Evolutionary conservation across 2,329 filamentous ascomycete genomes (phyloP).

Genomic region (Hymenoscyphus repandus): DNA sequence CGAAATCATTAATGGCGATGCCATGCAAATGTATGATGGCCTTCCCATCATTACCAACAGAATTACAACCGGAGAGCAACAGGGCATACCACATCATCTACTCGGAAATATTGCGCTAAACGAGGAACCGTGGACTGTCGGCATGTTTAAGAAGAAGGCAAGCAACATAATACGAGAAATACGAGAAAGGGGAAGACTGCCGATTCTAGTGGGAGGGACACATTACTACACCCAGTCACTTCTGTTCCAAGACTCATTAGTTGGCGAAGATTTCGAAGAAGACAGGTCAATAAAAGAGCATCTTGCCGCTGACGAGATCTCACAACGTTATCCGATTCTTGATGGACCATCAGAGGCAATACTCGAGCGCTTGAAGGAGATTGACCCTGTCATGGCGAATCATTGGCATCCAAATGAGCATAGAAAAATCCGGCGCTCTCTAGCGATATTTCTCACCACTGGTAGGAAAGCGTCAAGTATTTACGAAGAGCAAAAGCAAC

Average conservation of each 20-base stretch:
- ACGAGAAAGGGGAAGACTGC: slow-evolving; percentile 68
- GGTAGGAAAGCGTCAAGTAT: slow-evolving; percentile 79
- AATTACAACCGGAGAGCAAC: slow-evolving; percentile 67
- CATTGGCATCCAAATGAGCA: slow-evolving; percentile 92
- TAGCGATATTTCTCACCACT: slow-evolving; percentile 84
- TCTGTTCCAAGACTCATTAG: slow-evolving; percentile 69
- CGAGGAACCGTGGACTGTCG: slow-evolving; percentile 78
- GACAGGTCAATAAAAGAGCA: slow-evolving; percentile 23
- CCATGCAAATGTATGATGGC: slow-evolving; percentile 94
- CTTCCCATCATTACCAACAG: slow-evolving; percentile 96
- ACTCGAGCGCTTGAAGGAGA: slow-evolving; percentile 64
- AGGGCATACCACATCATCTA: slow-evolving; percentile 81
- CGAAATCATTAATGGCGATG: slow-evolving; percentile 95
- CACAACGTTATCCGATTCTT: slow-evolving; percentile 62
- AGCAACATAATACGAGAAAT: slow-evolving; percentile 70
- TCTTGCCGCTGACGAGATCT: slow-evolving; percentile 31
- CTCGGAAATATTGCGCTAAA: slow-evolving; percentile 72
- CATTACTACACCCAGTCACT: slow-evolving; percentile 93
- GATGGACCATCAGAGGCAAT: slow-evolving; percentile 66
- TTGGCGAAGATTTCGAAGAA: slow-evolving; percentile 35
- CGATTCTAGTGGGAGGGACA: slow-evolving; percentile 89
- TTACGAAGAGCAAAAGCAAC: slow-evolving; percentile 69
- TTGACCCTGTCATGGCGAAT: slow-evolving; percentile 85
- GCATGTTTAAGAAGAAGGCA: slow-evolving; percentile 68
- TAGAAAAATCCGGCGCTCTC: slow-evolving; percentile 81